Conservation (phyloP, 345 rosid genomes). For the Aquilaria malaccensis region DNA sequence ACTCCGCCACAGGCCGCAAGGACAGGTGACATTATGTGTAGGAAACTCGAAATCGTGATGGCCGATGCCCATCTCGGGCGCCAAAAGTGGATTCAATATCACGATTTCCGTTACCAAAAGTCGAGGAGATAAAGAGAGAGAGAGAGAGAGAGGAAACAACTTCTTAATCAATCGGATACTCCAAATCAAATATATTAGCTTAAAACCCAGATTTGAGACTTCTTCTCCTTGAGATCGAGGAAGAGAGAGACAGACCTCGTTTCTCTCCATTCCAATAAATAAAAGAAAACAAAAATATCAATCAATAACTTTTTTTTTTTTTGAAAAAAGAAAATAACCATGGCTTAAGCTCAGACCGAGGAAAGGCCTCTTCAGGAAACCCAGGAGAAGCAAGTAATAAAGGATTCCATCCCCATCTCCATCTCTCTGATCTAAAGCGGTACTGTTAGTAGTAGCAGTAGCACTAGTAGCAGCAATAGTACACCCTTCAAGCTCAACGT, state of each 20-base stretch:
- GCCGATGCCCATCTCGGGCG: constrained; percentile 17
- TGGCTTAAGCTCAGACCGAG: constrained; percentile 29
- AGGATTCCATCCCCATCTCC: constrained; percentile 7
- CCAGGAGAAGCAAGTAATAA: constrained; percentile 22
- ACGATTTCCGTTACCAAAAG: constrained; percentile 35
- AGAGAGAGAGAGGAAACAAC: constrained; percentile 16
- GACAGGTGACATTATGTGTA: too few relatives aligned
- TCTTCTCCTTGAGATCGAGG: neutral
- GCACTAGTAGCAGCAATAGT: constrained; percentile 18
- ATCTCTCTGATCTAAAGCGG: neutral
- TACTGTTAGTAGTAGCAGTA: constrained; percentile 13
- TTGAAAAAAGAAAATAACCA: neutral
- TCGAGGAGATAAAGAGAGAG: constrained; percentile 23
- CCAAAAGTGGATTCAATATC: constrained; percentile 50
- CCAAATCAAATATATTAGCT: neutral
- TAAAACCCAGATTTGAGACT: too few relatives aligned
- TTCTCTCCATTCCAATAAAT: constrained; percentile 2
- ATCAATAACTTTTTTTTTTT: constrained; percentile 2
- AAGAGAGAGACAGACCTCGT: neutral
- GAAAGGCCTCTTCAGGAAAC: constrained; percentile 24
- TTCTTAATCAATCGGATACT: neutral
- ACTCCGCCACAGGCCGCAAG: too few relatives aligned
- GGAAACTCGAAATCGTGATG: too few relatives aligned
- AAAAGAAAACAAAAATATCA: neutral
- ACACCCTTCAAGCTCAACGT: constrained; percentile 83